Evolutionary conservation across 129 eudicot species (phyloP), one percentile per base, ranked within the genome.

Genomic region (Lonicera japonica): DNA sequence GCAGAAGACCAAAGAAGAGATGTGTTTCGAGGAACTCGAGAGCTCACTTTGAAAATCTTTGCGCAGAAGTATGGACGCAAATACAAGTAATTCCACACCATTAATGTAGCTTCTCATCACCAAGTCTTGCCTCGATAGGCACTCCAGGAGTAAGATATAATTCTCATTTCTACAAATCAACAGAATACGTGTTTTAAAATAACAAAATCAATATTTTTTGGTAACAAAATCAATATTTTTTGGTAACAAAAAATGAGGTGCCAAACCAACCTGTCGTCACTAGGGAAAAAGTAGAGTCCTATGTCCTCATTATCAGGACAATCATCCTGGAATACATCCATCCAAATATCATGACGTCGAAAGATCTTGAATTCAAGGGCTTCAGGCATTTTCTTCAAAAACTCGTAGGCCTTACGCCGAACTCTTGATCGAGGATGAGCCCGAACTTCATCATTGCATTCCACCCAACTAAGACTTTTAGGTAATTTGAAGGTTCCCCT

Each of bases 201-300:
- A 45, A 4, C 2, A 29, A 56, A 62, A 53, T 12, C 12, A 8
- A 25, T 5, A 24, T 38, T 8, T 21, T 16, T 16, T 59, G 11
- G 46, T 23, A 63, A 47, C 17, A 5, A 12, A 59, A 36, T 12
- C 29, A 38, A 43, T 21, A n/a, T n/a, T n/a, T 15, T 3, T 56
- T 3, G 13, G 25, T 3, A 11, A 17, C 38, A 38, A 17, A 8
- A 10, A 54, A n/a, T 40, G 58, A 8, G 41, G 60, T 63, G 48
- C 62, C 53, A 64, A 15, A 51, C 60, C 54, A 45, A 87, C 86
- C 86, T 81, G 10, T 67, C 64, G 23, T 57, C 61, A 25, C 46
- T 69, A 14, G 95, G 83, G 55, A 90, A 76, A 58, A 86, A 79
- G 69, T 86, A 90, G 25, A 90, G 70, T 5, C 85, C 95, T 2